Base-by-base conservation (phyloP, 805 yeast genomes). In the Candida methanosorbosa region DNA sequence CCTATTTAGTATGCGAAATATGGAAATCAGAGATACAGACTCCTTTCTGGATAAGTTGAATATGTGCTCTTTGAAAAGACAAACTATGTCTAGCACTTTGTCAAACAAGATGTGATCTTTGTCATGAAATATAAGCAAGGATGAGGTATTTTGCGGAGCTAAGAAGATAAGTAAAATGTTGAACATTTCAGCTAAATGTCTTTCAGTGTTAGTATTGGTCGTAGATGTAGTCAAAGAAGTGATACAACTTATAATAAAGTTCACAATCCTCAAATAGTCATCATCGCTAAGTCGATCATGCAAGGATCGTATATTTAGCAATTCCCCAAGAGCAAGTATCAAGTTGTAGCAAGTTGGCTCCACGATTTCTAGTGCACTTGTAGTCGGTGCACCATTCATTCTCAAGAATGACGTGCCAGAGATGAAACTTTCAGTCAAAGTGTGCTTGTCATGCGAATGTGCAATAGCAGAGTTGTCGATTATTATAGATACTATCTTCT, bases 1-100 rank as follows among this genome's bases (percentile, higher is more conserved):
- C 24, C 60, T 63, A 46, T 77, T 78, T 14, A 70, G 50, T 13
- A 78, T 50, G 34, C 61, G 60, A 29, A 77, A 48, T 2, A 65
- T 45, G 3, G 46, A 26, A 7, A 61, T 49, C 8, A 53, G 34
- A 8, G 47, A 35, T 23, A 44, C 46, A 3, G 54, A 38, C 31
- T 53, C 60, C 19, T 46, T 46, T 35, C 47, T 49, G 2, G 38
- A 38, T 3, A 32, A 36, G 2, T 33, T 18, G 21, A 52, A 49
- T 2, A 36, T 18, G 27, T 41, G 40, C 9, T 39, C 31, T 5
- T 38, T 42, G 28, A 42, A 52, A 7, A 29, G 22, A 12, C 36
- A 20, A 12, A 45, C 32, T 13, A 52, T 27, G 8, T 37, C 31
- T 5, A 45, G 27, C 8, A 50, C 36, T n/a, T n/a, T n/a, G 23